A percentile compares a stretch with the other conserved stretches of the same genome.
These are phyloP conservation scores for Lepraria neglecta DNA, from an alignment of 495 filamentous ascomycete species.

Conservation along the genomic window DNA sequence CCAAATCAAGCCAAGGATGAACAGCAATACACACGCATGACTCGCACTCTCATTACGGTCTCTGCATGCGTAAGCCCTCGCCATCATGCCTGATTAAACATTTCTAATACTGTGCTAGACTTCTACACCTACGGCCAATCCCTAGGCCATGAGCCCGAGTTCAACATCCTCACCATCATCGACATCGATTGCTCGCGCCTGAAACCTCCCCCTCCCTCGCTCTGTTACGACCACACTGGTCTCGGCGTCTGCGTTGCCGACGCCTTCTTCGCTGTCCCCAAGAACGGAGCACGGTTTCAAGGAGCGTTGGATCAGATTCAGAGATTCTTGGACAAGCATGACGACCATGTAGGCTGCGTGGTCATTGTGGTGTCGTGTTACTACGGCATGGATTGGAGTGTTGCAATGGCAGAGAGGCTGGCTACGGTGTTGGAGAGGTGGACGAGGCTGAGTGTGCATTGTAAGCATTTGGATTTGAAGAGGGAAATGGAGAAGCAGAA, in stretches of 20 bases:
- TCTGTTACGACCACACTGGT: not conserved
- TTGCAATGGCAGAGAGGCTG: conserved; percentile 13
- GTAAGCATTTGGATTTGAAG: conserved; percentile 8
- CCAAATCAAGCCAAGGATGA: too few relatives aligned
- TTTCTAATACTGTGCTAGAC: not conserved
- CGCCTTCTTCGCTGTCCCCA: not conserved
- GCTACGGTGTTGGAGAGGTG: not conserved
- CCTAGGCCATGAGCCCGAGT: not conserved
- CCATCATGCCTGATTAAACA: too few relatives aligned
- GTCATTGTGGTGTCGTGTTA: conserved; percentile 2
- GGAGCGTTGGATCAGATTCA: not conserved
- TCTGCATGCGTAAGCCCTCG: too few relatives aligned
- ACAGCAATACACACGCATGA: too few relatives aligned
- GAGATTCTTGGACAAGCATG: not conserved
- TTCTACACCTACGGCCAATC: conserved; percentile 7
- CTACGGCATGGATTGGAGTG: conserved; percentile 9
- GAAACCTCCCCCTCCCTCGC: not conserved
- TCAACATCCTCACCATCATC: not conserved
- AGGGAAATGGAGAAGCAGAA: not conserved
- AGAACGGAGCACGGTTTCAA: not conserved
- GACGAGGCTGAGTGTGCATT: not conserved
- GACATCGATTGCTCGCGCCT: not conserved
- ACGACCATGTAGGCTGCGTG: not conserved
- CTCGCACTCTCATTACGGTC: too few relatives aligned
- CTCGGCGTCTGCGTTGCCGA: not conserved